These are phyloP conservation scores for Podospora fimiseda DNA, from an alignment of 495 filamentous ascomycete genomes.

Conservation along the genomic window DNA sequence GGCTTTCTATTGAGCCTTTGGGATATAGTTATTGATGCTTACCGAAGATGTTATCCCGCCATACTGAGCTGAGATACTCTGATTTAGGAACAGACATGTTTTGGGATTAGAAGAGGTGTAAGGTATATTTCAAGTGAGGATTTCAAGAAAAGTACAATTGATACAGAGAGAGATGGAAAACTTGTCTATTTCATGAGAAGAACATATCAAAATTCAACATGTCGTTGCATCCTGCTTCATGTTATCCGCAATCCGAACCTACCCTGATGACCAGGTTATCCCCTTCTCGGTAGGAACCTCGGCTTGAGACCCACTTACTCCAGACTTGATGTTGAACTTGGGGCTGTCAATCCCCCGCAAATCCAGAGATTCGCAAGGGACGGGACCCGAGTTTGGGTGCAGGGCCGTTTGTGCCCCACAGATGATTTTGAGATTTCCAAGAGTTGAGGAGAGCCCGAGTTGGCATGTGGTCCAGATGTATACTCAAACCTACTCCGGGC, in stretches of 20 bases:
- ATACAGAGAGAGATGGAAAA: too few relatives aligned
- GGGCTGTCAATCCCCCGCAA: background rate
- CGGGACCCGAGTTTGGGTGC: too few relatives aligned
- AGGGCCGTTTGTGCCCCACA: background rate
- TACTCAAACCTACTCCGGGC: too few relatives aligned
- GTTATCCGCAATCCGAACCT: background rate
- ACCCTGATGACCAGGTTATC: background rate
- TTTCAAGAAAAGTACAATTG: too few relatives aligned
- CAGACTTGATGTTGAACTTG: background rate
- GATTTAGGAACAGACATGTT: slow-evolving; percentile 62
- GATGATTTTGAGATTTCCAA: background rate
- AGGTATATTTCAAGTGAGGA: too few relatives aligned
- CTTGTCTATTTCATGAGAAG: too few relatives aligned
- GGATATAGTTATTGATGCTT: slow-evolving; percentile 8
- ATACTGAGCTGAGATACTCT: slow-evolving; percentile 71
- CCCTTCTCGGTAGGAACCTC: background rate
- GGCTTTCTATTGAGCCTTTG: background rate
- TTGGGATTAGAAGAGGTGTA: background rate
- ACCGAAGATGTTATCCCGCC: slow-evolving; percentile 85
- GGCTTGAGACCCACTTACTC: background rate
- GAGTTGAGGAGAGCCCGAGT: too few relatives aligned
- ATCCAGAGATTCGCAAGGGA: background rate
- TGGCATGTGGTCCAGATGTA: too few relatives aligned
- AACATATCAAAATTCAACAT: too few relatives aligned
- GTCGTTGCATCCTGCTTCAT: too few relatives aligned